phyloP scores from a whole-genome alignment of 2,329 filamentous ascomycete genomes.

The Apiospora malaysiana region DNA sequence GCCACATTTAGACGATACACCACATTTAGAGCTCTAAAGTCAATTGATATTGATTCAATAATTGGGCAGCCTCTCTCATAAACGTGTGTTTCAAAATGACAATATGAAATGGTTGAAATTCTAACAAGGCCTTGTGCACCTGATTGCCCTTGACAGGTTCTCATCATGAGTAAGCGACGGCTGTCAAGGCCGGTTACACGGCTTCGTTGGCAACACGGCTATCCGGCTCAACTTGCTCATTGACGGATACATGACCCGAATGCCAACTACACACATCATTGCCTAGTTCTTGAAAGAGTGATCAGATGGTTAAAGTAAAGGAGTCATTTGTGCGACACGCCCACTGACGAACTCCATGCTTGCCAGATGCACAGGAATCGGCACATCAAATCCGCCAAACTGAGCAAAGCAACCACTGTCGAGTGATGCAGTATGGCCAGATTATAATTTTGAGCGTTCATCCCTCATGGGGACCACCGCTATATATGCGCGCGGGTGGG shows the following conservation, averaged over 20 bases:
- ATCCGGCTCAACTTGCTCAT: background rate
- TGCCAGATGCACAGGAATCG: no score
- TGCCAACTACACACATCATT: background rate
- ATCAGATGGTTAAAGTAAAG: background rate
- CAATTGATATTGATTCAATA: background rate
- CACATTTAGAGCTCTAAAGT: background rate
- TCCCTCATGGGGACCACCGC: no score
- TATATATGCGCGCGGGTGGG: no score
- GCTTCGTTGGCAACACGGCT: slow-evolving; percentile 10
- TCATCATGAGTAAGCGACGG: background rate
- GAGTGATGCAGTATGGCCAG: no score
- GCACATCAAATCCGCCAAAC: background rate
- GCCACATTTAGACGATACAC: background rate
- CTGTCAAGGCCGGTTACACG: background rate
- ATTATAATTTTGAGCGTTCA: no score
- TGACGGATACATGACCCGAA: background rate
- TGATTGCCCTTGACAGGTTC: background rate
- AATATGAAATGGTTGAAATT: background rate
- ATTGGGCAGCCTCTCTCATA: background rate
- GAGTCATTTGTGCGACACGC: background rate
- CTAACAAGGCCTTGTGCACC: background rate
- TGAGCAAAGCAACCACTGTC: background rate
- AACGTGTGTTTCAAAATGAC: no score
- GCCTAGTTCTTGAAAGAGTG: background rate
- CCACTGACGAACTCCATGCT: no score